phyloP scores from a whole-genome alignment of 495 filamentous ascomycete genomes.

The Aspergillus funiculosus region DNA sequence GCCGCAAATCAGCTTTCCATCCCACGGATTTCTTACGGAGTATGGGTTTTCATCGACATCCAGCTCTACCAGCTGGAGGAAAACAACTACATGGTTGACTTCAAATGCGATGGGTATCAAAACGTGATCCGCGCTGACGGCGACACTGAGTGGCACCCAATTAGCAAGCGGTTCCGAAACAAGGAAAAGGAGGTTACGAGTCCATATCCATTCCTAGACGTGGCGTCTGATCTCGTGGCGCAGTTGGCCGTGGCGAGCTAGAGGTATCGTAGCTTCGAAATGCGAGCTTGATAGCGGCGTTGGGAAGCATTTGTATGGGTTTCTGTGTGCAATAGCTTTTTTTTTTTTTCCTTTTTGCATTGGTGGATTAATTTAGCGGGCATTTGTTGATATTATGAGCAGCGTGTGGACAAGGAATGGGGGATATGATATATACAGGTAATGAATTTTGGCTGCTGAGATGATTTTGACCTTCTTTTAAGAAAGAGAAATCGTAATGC shows the following conservation, averaged over 20 bases:
- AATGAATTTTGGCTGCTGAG: background rate
- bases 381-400: background rate
- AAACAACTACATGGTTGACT: conserved; percentile 92
- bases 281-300: conserved; percentile 2
- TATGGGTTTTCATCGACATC: conserved; percentile 83
- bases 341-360: background rate
- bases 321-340: background rate
- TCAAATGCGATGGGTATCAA: conserved; percentile 98
- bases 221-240: conserved; percentile 49
- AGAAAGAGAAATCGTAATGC: too few relatives aligned
- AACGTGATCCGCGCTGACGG: conserved; percentile 53
- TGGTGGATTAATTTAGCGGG: conserved; percentile 5
- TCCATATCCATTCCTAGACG: conserved; percentile 52
- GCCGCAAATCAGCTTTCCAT: conserved; percentile 34
- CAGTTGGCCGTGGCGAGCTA: conserved; percentile 47
- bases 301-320: conserved; percentile 2
- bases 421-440: conserved; percentile 1
- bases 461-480: too few relatives aligned
- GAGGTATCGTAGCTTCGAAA: background rate
- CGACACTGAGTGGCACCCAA: conserved; percentile 41
- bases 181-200: conserved; percentile 53
- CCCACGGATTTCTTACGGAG: conserved; percentile 37
- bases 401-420: background rate
- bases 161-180: conserved; percentile 44
- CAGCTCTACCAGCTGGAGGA: conserved; percentile 94